These are phyloP conservation scores for Lagerstroemia speciosa DNA, from an alignment of 345 rosid species.

Conservation along the genomic window DNA sequence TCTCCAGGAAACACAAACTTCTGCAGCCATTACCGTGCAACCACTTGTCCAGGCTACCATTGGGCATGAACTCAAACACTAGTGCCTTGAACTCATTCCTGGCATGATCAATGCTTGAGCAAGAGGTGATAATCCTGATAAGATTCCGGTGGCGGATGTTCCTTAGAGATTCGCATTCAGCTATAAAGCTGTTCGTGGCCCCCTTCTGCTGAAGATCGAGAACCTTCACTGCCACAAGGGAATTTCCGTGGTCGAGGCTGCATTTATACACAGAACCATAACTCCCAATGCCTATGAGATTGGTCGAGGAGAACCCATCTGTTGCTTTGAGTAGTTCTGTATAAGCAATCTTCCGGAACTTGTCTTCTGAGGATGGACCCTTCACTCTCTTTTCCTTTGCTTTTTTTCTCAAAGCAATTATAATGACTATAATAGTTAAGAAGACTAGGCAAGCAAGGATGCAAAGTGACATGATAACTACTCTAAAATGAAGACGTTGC, in stretches of 20 bases:
- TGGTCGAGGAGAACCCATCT: conserved; percentile 22
- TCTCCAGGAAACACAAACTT: conserved; percentile 19
- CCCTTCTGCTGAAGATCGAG: conserved; percentile 27
- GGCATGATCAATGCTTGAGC: conserved; percentile 36
- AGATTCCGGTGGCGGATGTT: conserved; percentile 39
- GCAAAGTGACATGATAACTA: conserved; percentile 6
- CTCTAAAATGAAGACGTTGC: conserved; percentile 9
- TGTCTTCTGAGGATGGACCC: background rate
- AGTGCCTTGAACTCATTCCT: conserved; percentile 50
- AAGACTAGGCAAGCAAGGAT: conserved; percentile 2
- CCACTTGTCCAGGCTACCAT: conserved; percentile 42
- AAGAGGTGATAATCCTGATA: conserved; percentile 35
- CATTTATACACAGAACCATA: conserved; percentile 28
- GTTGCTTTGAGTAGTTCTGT: conserved; percentile 19
- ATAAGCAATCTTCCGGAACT: conserved; percentile 19
- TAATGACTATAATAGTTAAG: background rate
- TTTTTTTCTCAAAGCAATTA: conserved; percentile 1
- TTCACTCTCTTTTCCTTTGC: background rate
- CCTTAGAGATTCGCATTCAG: conserved; percentile 38
- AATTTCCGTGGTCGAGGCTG: conserved; percentile 5
- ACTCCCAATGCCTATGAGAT: conserved; percentile 24
- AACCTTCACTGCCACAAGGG: conserved; percentile 20
- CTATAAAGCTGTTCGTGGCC: conserved; percentile 35
- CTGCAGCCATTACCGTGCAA: conserved; percentile 15
- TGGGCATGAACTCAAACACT: conserved; percentile 34